Evolutionary conservation across 2,329 filamentous ascomycete species (phyloP).

Genomic region (Scedosporium aurantiacum): DNA sequence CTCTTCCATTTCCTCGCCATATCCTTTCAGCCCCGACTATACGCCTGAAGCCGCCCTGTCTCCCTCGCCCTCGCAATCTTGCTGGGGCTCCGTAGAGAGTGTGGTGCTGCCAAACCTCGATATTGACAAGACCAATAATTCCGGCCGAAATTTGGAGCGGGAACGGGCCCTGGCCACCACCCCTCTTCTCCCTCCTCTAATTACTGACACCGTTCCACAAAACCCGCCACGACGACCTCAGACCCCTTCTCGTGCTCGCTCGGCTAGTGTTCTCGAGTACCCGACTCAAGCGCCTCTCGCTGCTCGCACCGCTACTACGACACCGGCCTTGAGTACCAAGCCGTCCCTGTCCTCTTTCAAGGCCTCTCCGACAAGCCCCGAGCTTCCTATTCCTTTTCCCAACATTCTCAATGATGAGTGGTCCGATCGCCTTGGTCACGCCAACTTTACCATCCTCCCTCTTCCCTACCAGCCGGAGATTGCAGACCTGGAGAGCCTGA

Average conservation of each 20-base stretch:
- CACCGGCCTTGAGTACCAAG: conserved; percentile 45
- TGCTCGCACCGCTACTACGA: conserved; percentile 23
- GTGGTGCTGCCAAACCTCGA: conserved; percentile 31
- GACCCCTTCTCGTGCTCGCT: conserved; percentile 80
- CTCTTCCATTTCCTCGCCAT: conserved; percentile 60
- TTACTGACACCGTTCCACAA: conserved; percentile 47
- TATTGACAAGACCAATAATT: conserved; percentile 25
- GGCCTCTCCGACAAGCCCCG: conserved; percentile 50
- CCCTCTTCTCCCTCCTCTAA: conserved; percentile 72
- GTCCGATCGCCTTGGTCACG: conserved; percentile 78
- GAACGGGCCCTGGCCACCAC: conserved; percentile 59
- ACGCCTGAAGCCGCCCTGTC: conserved; percentile 42
- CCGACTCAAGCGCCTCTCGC: conserved; percentile 30
- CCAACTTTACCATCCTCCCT: conserved; percentile 82
- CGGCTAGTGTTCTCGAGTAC: conserved; percentile 39
- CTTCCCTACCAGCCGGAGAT: conserved; percentile 62
- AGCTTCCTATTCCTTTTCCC: conserved; percentile 44
- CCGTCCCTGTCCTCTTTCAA: conserved; percentile 68
- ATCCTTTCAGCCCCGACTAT: conserved; percentile 32
- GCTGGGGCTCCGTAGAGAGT: conserved; percentile 49
- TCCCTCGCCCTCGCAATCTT: conserved; percentile 51
- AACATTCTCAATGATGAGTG: conserved; percentile 66
- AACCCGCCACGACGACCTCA: conserved; percentile 47
- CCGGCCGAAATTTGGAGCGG: conserved; percentile 32
- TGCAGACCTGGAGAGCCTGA: conserved; percentile 45